phyloP scores from a whole-genome alignment of 73 alveolate genomes.

The Blepharisma stoltei region DNA sequence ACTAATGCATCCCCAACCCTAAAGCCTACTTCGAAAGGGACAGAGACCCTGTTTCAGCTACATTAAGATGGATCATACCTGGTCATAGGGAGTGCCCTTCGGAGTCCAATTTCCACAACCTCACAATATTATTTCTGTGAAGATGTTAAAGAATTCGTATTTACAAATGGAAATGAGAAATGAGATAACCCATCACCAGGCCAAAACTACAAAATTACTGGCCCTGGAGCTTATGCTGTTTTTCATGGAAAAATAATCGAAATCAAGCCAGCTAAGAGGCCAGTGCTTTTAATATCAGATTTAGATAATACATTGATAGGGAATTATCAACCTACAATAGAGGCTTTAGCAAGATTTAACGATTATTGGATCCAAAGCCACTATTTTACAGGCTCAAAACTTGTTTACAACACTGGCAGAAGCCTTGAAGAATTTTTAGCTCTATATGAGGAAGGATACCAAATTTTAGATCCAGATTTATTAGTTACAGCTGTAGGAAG shows the following conservation, averaged over 20 bases:
- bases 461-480: slow-evolving; percentile 2
- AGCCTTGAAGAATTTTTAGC: slow-evolving; percentile 2
- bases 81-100: no score
- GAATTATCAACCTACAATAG: background rate
- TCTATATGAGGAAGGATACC: background rate
- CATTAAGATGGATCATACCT: no score
- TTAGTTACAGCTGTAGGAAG: slow-evolving; percentile 24
- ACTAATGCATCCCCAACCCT: no score
- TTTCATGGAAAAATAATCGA: background rate
- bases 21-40: no score
- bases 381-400: background rate
- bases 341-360: background rate
- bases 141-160: background rate
- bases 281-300: slow-evolving; percentile 11
- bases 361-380: slow-evolving; percentile 14
- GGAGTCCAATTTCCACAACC: no score
- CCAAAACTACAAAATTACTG: background rate
- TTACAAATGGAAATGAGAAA: background rate
- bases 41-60: no score
- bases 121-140: no score
- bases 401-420: slow-evolving; percentile 22
- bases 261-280: background rate
- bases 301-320: slow-evolving; percentile 13
- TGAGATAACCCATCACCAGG: slow-evolving; percentile 22
- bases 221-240: background rate